A percentile compares a stretch with the other conserved stretches of the same genome.
phyloP scores from a whole-genome alignment of 1,284 basidiomycete species.

The Psilocybe mexicana region DNA sequence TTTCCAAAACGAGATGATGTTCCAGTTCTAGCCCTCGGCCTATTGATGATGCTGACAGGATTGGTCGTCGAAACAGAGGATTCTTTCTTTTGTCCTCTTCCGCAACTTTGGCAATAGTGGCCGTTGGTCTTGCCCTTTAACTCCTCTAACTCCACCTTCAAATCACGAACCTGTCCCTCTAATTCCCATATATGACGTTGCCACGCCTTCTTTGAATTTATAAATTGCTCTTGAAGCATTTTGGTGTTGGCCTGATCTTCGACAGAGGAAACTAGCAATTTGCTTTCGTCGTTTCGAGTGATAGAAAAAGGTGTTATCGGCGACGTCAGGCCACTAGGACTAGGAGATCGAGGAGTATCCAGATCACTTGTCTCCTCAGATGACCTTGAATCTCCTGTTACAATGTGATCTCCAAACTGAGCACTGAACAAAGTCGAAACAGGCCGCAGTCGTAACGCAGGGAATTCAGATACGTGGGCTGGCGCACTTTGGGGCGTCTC shows the following conservation, averaged over 20 bases:
- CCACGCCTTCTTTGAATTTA: conserved; percentile 60
- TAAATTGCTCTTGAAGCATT: conserved; percentile 63
- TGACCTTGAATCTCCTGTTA: conserved; percentile 37
- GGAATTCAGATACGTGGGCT: conserved; percentile 59
- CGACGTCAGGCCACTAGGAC: conserved; percentile 46
- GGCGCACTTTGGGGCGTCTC: conserved; percentile 61
- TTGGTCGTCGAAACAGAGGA: conserved; percentile 5
- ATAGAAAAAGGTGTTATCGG: conserved; percentile 52
- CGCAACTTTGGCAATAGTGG: conserved; percentile 61
- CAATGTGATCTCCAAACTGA: conserved; percentile 66
- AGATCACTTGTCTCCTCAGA: conserved; percentile 35
- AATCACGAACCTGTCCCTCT: conserved; percentile 69
- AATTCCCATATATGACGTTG: conserved; percentile 74
- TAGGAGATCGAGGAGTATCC: conserved; percentile 50
- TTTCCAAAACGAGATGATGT: conserved; percentile 58
- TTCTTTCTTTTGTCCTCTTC: conserved; percentile 43
- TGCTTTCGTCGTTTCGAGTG: conserved; percentile 27
- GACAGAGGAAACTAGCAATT: conserved; percentile 22
- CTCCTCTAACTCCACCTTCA: conserved; percentile 65
- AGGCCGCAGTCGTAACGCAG: conserved; percentile 68
- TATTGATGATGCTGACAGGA: conserved; percentile 54
- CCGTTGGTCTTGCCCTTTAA: conserved; percentile 42
- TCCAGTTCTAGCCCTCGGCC: conserved; percentile 68
- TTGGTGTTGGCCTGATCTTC: conserved; percentile 49
- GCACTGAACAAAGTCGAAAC: conserved; percentile 75